Evolutionary conservation across 2,329 filamentous ascomycete species (phyloP), one percentile per base, ranked within the genome.

Genomic region (Aspergillus brasiliensis): DNA sequence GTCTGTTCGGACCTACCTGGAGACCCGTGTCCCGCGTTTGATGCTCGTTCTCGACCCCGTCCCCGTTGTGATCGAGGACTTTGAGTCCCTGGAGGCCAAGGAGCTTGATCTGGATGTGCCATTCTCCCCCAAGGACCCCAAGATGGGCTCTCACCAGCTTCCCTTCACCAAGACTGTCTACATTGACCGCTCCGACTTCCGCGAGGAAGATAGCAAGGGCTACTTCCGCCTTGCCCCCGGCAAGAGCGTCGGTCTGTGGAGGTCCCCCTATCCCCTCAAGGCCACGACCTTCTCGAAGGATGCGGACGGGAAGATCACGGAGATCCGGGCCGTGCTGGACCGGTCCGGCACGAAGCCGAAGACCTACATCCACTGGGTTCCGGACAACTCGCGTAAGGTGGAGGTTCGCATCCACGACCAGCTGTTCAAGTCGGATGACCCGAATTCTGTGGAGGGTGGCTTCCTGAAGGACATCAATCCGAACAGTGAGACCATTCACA

Each of bases 1-100:
- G 72, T 88, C 87, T 0, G 87, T 98, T 61, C 88, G 94, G 21
- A 88, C 88, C 65, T 96, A 97, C 73, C 87, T 98, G 13, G 94
- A 98, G 75, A 86, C 86, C 51, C 92, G 91, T 0, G 92, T 97
- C 0, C 93, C 94, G 2, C 88, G 94, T 25, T 83, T 97, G 11
- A 95, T 96, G 90, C 83, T 97, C 28, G 86, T 98, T 2, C 84
- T 97, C 19, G 92, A 97, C 66, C 94, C 94, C 0, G 81, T 97
- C 48, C 88, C 87, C 34, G 87, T 97, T 11, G 81, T 91, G 28
- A 92, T 97, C 60, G 90, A 95, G 66, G 90, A 94, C 69, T 82
- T 90, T 0, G 90, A 94, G 67, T 82, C 90, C 0, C 84, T 88
- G 13, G 88, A 91, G 56, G 82, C 90, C 54, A 86, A 91, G 60